Base-by-base conservation (phyloP, 768 basidiomycete genomes). In the Cantharellus anzutake region DNA sequence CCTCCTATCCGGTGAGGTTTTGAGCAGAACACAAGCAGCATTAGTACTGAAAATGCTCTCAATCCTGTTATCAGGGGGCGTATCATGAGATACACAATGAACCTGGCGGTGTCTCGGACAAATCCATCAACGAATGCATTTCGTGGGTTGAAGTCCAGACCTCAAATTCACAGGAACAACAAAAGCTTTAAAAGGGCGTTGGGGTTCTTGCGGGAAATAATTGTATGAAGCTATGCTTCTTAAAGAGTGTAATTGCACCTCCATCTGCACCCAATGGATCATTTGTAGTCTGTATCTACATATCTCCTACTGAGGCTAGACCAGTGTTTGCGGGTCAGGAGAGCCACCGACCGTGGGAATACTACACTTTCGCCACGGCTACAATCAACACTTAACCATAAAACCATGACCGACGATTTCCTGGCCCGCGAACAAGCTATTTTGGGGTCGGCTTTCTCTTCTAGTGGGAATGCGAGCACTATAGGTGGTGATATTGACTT, bases 1-100 rank as follows among this genome's bases (percentile, higher is more conserved):
- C 69, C 5, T 60, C 69, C 3, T 76, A 72, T 52, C 63, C 62
- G 50, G 76, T 78, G 62, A n/a, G 50, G 70, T 29, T 60, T 58
- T 44, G 20, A 7, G 11, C 44, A 48, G 44, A 7, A 7, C 11
- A 48, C 44, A 48, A 20, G 7, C 44, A 20, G 7, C 44, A 48
- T 7, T 48, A 48, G 11, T 20, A 48, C 11, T 48, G 7, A n/a
- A n/a, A n/a, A 48, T 48, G 20, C 44, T 7, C 44, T 48, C 7
- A 48, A 48, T 48, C 11, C 44, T 7, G 20, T 48, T 48, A 34
- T 16, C 44, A 61, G 60, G 60, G 58, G 16, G 60, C 39, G 14
- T 61, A 44, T 42, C 60, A 61, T 42, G 60, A 61, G 41, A 34
- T 61, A 40, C 60, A 61, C 42, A 61, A 61, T 58, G 60, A 61